Percentiles rank a stretch among this genome's conserved stretches.
Evolutionary conservation across 1,284 basidiomycete genomes (phyloP).

Genomic region (Trichosporon sp.): DNA sequence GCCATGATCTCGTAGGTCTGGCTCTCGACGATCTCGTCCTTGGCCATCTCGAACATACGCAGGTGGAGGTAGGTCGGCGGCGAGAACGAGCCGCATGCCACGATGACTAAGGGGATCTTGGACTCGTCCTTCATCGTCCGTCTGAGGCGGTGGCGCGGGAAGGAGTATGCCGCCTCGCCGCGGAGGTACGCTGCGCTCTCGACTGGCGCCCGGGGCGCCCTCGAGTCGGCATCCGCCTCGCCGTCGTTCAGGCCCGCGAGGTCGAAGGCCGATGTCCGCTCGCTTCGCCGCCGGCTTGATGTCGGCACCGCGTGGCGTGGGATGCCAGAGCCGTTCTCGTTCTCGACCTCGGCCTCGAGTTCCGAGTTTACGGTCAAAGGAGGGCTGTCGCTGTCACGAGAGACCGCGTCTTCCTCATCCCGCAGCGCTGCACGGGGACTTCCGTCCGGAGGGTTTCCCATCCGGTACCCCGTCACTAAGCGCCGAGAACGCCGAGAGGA

Average conservation of each 20-base stretch:
- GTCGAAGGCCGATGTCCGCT: conserved; percentile 9
- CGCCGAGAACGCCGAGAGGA: conserved; percentile 34
- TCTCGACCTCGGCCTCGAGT: not conserved
- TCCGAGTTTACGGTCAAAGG: conserved; percentile 18
- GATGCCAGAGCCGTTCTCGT: too few species aligned
- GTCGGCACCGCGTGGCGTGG: not conserved
- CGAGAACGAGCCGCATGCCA: conserved; percentile 55
- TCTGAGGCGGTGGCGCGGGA: conserved; percentile 48
- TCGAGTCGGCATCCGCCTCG: conserved; percentile 45
- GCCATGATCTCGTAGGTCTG: conserved; percentile 90
- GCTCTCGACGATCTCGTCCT: conserved; percentile 86
- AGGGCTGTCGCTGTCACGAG: conserved; percentile 22
- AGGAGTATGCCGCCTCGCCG: conserved; percentile 39
- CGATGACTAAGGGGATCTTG: conserved; percentile 51
- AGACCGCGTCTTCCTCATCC: not conserved
- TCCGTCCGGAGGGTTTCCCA: conserved; percentile 36
- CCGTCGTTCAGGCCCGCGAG: conserved; percentile 44
- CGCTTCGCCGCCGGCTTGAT: not conserved
- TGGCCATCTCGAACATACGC: conserved; percentile 98
- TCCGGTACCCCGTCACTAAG: conserved; percentile 43
- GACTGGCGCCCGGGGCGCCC: not conserved
- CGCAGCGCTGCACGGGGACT: not conserved
- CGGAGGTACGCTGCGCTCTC: conserved; percentile 39
- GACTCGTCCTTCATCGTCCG: conserved; percentile 49
- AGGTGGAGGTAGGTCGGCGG: conserved; percentile 56